These are phyloP conservation scores for Lepiota brunneoincarnata DNA, from an alignment of 768 basidiomycete species.

Conservation along the genomic window DNA sequence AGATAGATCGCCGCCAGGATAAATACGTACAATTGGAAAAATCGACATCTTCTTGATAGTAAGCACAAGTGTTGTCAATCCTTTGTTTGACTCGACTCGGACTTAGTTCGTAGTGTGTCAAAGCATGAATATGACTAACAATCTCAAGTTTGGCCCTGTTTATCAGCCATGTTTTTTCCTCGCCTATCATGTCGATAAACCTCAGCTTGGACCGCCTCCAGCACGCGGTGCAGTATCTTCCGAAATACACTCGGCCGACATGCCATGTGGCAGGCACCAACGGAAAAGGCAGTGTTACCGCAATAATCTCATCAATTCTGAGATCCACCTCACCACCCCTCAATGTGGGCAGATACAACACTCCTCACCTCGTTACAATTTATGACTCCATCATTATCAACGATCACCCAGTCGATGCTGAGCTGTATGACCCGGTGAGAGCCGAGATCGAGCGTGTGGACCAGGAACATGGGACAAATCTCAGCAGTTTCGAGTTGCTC, in stretches of 20 bases:
- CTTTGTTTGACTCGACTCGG: too few species aligned
- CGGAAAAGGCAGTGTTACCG: slow-evolving; percentile 93
- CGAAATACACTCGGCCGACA: slow-evolving; percentile 71
- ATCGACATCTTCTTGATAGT: too few species aligned
- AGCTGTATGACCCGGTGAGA: slow-evolving; percentile 46
- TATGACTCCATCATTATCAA: slow-evolving; percentile 77
- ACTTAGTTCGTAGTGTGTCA: too few species aligned
- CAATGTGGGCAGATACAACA: slow-evolving; percentile 83
- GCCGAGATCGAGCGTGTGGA: slow-evolving; percentile 48
- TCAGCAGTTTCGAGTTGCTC: slow-evolving; percentile 81
- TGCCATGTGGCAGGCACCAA: slow-evolving; percentile 95
- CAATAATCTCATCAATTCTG: slow-evolving; percentile 77
- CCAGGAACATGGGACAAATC: slow-evolving; percentile 36
- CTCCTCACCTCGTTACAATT: slow-evolving; percentile 81
- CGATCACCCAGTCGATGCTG: slow-evolving; percentile 44
- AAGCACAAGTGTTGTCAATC: too few species aligned
- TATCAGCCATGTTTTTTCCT: background rate
- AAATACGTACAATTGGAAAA: too few species aligned
- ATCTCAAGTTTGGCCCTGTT: too few species aligned
- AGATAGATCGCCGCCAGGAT: too few species aligned
- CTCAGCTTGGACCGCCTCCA: slow-evolving; percentile 61
- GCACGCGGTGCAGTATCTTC: slow-evolving; percentile 51
- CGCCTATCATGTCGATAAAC: slow-evolving; percentile 56
- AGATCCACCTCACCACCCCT: slow-evolving; percentile 49
- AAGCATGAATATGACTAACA: too few species aligned